Evolutionary conservation across 1,139 yeast species (phyloP), one percentile per base, ranked within the genome.

Genomic region (Geotrichum cucujoidarum): DNA sequence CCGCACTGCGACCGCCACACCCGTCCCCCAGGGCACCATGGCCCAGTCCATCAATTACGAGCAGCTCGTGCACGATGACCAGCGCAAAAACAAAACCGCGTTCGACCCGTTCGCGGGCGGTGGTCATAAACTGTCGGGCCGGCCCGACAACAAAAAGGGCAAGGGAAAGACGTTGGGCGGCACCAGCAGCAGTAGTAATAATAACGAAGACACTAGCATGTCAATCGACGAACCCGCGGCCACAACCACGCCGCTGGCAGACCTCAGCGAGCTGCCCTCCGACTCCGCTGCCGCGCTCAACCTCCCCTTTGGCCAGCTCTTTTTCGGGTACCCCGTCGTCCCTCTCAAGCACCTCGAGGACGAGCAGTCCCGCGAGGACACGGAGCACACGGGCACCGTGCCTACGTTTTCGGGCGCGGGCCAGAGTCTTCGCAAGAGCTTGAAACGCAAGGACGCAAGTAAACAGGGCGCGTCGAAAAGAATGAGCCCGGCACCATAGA

Each of bases 281-380:
- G 83, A 81, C 0, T 79, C 82, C 3, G 85, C 95, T 1, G 84
- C 80, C 1, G 85, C 94, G 13, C 69, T 92, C 48, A 68, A 73
- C 14, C 70, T 92, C 40, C 95, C 96, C 0, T 83, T 76, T 34
- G 95, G 95, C 27, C 94, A 88, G 63, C 72, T 92, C 17, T 92
- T 92, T 63, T 90, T 94, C 65, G 99, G 99, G 1, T 92, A 83
- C 64, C 97, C 97, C 0, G 78, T 86, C 3, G 77, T 80, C 3
- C 81, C 89, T n/a, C 83, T 89, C 8, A 75, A 74, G 17, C 75
- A 73, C 13, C 78, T 72, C 40, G 74, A 69, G 25, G 67, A 64
- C 0, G 69, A 62, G 6, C 71, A 62, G 8, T 72, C 68, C 13
- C 62, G 62, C 11, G 71, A 70, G 31, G 63, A 64, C 11, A 57